Conservation (phyloP, 768 basidiomycete genomes). For the Pleurotus djamor region DNA sequence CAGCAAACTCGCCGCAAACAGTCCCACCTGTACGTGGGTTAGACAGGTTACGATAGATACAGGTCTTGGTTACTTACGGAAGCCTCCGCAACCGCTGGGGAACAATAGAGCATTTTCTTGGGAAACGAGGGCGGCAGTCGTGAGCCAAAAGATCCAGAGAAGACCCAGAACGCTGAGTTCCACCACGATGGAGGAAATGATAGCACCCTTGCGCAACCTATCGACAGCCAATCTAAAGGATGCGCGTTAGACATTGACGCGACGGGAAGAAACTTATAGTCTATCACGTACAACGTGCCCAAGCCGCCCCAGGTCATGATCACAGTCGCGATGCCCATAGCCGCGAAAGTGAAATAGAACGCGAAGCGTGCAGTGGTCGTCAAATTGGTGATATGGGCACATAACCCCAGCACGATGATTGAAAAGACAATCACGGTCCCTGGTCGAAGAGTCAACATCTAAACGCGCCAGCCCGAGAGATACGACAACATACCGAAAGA, state of each 20-base stretch:
- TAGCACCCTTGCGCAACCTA: constrained; percentile 25
- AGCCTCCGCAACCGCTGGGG: constrained; percentile 15
- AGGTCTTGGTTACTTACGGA: constrained; percentile 7
- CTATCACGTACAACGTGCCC: constrained; percentile 27
- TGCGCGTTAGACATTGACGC: too few species aligned
- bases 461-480: background rate
- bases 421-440: constrained; percentile 20
- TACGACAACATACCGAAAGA: constrained; percentile 13
- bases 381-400: constrained; percentile 19
- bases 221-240: constrained; percentile 31
- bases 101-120: background rate
- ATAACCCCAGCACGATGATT: constrained; percentile 22
- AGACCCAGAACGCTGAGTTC: constrained; percentile 32
- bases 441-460: background rate
- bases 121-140: background rate
- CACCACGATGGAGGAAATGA: constrained; percentile 34
- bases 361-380: constrained; percentile 15
- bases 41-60: background rate
- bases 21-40: constrained; percentile 8
- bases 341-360: constrained; percentile 28
- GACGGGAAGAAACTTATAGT: too few species aligned
- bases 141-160: constrained; percentile 3
- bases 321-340: constrained; percentile 31
- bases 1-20: constrained; percentile 35
- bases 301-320: constrained; percentile 30